phyloP scores from a whole-genome alignment of 106 monocot genomes.

The Apostasia ramifera region DNA sequence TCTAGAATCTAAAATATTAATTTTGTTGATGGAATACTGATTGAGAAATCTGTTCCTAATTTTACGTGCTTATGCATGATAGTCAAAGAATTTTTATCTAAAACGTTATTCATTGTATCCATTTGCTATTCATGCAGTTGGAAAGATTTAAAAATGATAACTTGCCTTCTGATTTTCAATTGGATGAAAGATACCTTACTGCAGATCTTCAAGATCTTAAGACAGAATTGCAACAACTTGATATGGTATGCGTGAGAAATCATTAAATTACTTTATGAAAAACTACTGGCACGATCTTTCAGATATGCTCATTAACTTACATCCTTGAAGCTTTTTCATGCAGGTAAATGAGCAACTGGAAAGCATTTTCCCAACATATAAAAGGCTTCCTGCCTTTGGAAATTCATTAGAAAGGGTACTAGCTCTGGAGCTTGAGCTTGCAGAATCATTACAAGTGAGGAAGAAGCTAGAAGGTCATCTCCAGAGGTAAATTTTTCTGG shows the following conservation, averaged over 20 bases:
- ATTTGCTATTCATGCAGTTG: slow-evolving; percentile 37
- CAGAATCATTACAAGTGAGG: slow-evolving; percentile 68
- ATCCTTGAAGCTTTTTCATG: not conserved
- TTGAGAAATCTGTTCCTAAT: no score
- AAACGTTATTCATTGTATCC: not conserved
- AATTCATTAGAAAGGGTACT: slow-evolving; percentile 84
- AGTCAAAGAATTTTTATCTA: no score
- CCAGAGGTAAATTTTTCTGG: slow-evolving; percentile 50
- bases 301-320: not conserved
- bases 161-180: slow-evolving; percentile 37
- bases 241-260: slow-evolving; percentile 41
- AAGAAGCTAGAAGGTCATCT: slow-evolving; percentile 31
- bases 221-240: slow-evolving; percentile 56
- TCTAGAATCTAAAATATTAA: no score
- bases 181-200: slow-evolving; percentile 32
- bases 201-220: slow-evolving; percentile 59
- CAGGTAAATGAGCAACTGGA: slow-evolving; percentile 80
- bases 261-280: not conserved
- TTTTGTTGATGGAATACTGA: no score
- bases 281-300: not conserved
- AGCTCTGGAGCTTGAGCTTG: slow-evolving; percentile 87
- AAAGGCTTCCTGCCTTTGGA: slow-evolving; percentile 44
- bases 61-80: no score
- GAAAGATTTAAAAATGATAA: slow-evolving; percentile 77
- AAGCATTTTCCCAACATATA: slow-evolving; percentile 61